A percentile compares a stretch with the other conserved stretches of the same genome.
Evolutionary conservation across 768 basidiomycete species (phyloP).

Genomic region (Sporobolomyces phaffii): DNA sequence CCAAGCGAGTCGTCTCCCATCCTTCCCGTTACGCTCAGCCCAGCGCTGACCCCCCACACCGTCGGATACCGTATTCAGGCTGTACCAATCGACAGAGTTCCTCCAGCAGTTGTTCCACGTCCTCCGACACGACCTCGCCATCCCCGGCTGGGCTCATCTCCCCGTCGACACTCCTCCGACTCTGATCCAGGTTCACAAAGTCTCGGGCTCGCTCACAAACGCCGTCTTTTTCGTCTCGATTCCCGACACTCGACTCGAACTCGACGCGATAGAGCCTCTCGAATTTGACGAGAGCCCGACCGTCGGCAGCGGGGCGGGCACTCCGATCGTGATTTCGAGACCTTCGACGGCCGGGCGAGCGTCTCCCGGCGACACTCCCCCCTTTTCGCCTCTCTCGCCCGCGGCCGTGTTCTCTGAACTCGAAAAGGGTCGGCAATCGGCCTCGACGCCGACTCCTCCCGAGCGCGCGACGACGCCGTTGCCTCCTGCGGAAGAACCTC

Average conservation of each 20-base stretch:
- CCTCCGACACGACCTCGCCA: conserved; percentile 32
- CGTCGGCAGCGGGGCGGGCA: conserved; percentile 31
- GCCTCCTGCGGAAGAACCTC: background rate
- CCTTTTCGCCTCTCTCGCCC: conserved; percentile 5
- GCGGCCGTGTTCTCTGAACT: conserved; percentile 26
- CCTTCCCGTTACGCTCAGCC: background rate
- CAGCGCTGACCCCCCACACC: too few species aligned
- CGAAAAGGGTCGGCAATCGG: conserved; percentile 21
- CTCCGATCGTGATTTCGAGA: conserved; percentile 16
- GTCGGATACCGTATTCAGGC: too few species aligned
- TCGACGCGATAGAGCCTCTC: conserved; percentile 41
- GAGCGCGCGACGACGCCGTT: background rate
- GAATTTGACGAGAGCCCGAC: conserved; percentile 39
- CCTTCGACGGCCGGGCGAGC: conserved; percentile 2
- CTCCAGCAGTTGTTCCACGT: conserved; percentile 31
- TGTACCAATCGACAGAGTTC: conserved; percentile 34
- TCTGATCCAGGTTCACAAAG: conserved; percentile 51
- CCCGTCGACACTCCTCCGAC: conserved; percentile 20
- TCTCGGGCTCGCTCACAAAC: conserved; percentile 89
- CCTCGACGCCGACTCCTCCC: conserved; percentile 9
- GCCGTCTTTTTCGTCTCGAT: conserved; percentile 92
- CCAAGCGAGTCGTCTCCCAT: conserved; percentile 31
- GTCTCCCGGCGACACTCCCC: conserved; percentile 7
- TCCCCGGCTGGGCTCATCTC: conserved; percentile 38
- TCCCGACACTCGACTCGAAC: conserved; percentile 45